Percentiles rank a stretch among this genome's conserved stretches.
phyloP scores from a whole-genome alignment of 192 early-diverging fungal species.

The Coemansia sp. region DNA sequence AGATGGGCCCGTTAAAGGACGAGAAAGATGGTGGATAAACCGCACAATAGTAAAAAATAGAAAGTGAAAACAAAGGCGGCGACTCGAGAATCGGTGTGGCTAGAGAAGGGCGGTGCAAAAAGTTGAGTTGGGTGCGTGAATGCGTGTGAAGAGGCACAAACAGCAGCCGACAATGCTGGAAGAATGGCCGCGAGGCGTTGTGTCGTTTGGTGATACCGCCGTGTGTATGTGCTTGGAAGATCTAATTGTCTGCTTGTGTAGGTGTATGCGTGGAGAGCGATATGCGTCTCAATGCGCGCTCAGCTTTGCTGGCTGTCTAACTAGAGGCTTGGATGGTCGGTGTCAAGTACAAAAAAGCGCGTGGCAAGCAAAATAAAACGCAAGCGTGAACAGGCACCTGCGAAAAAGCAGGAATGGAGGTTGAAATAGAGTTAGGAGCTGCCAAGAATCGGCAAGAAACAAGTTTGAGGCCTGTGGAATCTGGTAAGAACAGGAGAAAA shows the following conservation, averaged over 20 bases:
- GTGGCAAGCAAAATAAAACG: not conserved
- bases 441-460: conserved; percentile 11
- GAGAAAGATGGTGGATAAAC: conserved; percentile 11
- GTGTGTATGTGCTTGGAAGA: not conserved
- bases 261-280: conserved; percentile 16
- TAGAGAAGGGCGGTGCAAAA: conserved; percentile 9
- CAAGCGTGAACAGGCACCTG: not conserved
- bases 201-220: conserved; percentile 9
- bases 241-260: conserved; percentile 12
- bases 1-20: not conserved
- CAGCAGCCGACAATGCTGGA: not conserved
- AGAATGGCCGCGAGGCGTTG: conserved; percentile 18
- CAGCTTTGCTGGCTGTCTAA: not conserved
- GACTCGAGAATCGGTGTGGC: conserved; percentile 13
- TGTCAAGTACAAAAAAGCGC: not conserved
- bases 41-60: conserved; percentile 5
- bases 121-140: conserved; percentile 2
- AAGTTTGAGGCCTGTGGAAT: conserved; percentile 12
- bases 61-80: conserved; percentile 12
- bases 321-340: conserved; percentile 2
- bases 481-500: conserved; percentile 2
- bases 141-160: conserved; percentile 9
- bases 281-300: conserved; percentile 14
- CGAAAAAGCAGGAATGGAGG: not conserved
- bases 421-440: conserved; percentile 7